Evolutionary conservation across 2,329 filamentous ascomycete genomes (phyloP).

Genomic region (Sporothrix brasiliensis): DNA sequence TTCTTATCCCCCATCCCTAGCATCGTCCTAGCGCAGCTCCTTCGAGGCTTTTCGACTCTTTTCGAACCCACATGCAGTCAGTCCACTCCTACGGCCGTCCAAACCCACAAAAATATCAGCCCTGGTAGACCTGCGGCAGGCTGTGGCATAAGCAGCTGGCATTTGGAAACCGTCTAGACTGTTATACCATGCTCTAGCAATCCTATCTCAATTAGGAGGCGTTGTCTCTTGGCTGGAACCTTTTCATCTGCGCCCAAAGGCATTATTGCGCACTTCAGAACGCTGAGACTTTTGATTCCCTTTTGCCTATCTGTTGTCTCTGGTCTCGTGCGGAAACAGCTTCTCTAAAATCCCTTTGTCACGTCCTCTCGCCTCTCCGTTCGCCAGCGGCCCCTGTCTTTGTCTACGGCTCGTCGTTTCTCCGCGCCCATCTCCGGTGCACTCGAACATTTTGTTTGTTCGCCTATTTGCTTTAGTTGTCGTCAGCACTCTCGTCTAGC

Average conservation of each 20-base stretch:
- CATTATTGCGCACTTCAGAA: no score
- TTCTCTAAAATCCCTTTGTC: conserved; percentile 4
- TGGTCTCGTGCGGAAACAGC: conserved; percentile 9
- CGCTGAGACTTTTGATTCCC: not conserved
- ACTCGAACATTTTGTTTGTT: not conserved
- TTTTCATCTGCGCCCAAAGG: no score
- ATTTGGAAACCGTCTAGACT: not conserved
- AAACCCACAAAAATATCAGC: conserved; percentile 4
- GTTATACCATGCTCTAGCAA: not conserved
- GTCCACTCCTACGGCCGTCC: not conserved
- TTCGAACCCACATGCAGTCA: not conserved
- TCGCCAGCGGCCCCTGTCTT: not conserved
- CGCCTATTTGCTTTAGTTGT: not conserved
- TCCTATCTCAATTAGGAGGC: not conserved
- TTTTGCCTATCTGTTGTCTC: not conserved
- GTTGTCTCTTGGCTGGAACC: not conserved
- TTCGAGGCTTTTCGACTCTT: conserved; percentile 3
- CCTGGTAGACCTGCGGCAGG: not conserved
- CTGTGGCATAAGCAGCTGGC: not conserved
- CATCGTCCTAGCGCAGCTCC: not conserved
- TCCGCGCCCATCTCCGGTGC: conserved; percentile 15
- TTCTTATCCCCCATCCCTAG: not conserved
- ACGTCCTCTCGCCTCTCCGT: conserved; percentile 11
- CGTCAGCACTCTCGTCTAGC: conserved; percentile 15
- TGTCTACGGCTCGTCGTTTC: conserved; percentile 6